Base-by-base conservation (phyloP, 345 rosid species). In the Eucalyptus cloeziana region DNA sequence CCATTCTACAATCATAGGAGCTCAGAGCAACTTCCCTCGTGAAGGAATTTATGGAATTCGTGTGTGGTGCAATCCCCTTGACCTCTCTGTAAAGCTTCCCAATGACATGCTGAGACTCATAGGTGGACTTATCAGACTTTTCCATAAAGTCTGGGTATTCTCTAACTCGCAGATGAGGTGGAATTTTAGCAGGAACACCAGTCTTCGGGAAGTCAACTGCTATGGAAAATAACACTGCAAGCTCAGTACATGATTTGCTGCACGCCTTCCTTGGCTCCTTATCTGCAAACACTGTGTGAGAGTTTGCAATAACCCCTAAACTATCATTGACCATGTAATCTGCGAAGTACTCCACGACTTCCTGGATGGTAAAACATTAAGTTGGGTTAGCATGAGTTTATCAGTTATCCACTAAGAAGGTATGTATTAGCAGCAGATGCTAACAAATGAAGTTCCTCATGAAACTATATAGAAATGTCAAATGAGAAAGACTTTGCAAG, bases 81-180 rank as follows among this genome's bases (percentile, higher is more conserved):
- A 94, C 94, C 89, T 90, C 94, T 52, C 95, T 92, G 44, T 88
- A 95, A 49, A 95, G 95, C 90, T 91, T 93, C 44, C 96, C 96
- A 2, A 95, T 90, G 56, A 93, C 93, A 5, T 67, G 67, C 6
- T 64, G 60, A 0, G 96, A 95, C 89, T 89, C 92, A 10, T 95
- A 95, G 3, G 96, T 92, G 1, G 54, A 13, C n/a, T 90, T 93
- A 71, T 94, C 91, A 2, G 85, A 89, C 87, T 94, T 95, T 81
- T 93, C 96, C 96, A 95, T 94, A 91, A 93, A 94, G 90, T 95
- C 95, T 2, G 96, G 97, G 87, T 91, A 95, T 62, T 91, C 92
- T 89, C 64, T 92, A 86, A 86, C 93, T 3, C 91, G 89, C 13
- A 93, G 89, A 12, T 93, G 86, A 4, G 14, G 56, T 0, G 96